Evolutionary conservation across 2,329 filamentous ascomycete species (phyloP), one percentile per base, ranked within the genome.

Genomic region (Phialemonium atrogriseum): DNA sequence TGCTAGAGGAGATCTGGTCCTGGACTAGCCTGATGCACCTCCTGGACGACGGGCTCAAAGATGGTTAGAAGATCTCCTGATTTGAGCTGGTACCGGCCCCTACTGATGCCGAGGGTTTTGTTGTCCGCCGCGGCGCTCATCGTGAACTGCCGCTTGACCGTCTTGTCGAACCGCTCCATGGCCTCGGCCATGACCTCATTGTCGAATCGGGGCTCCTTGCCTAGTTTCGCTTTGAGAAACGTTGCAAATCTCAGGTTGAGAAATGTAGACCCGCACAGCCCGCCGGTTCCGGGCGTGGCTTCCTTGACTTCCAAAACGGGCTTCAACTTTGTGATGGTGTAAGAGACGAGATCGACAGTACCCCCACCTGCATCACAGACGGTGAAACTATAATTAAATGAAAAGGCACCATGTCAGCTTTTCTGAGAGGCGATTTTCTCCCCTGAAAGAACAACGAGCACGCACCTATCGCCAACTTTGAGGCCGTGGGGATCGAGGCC

Each of bases 341-440:
- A 73, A 6, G 64, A 66, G 35, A 73, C 70, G 13, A 73, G 50
- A 44, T 73, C 69, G 2, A 68, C 67, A 1, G 67, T 70, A 15
- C 68, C 69, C 20, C 69, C 69, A 9, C 68, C 68, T 13, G 68
- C 68, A 40, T 73, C 69, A 23, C 68, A 68, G 3, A 73, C 59
- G 10, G 73, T 62, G 30, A 73, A 67, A 12, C 58, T 41, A 14
- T 7, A 5, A 3, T 1, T 13, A 13, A 8, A 12, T 28, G 13
- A 34, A 15, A 18, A 30, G 8, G 12, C 10, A 19, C 17, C 12
- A 15, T 15, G n/a, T 15, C 9, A 10, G 12, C 9, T n/a, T 28
- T 10, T n/a, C 4, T 12, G 4, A 10, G 11, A n/a, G 3, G n/a
- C n/a, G n/a, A n/a, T n/a, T n/a, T n/a, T n/a, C n/a, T n/a, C n/a